Conservation (phyloP, 208 protist genomes). For the Leishmania tarentolae region DNA sequence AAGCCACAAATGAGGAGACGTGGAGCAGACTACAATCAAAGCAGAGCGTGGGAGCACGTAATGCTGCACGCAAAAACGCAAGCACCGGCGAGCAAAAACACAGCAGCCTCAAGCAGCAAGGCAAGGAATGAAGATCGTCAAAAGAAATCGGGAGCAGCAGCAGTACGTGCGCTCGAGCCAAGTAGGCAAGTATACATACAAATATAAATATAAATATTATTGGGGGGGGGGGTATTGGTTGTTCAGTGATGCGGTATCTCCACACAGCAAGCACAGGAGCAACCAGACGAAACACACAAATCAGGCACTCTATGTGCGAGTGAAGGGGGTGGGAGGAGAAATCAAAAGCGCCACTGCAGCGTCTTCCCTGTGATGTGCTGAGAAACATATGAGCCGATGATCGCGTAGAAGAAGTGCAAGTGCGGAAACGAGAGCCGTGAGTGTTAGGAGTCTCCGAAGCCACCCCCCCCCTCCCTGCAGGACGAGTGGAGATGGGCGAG, state of each 20-base stretch:
- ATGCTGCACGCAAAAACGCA: neutral
- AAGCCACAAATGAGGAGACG: neutral
- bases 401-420: neutral
- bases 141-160: neutral
- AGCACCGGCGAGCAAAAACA: neutral
- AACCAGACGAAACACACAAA: neutral
- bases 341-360: neutral
- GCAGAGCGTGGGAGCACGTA: neutral
- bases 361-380: neutral
- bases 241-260: too few species aligned
- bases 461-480: neutral
- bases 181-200: neutral
- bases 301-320: neutral
- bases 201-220: neutral
- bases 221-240: too few species aligned
- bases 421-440: neutral
- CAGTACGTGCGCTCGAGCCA: neutral
- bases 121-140: neutral
- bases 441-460: neutral
- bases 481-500: neutral
- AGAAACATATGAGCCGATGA: neutral
- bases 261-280: neutral
- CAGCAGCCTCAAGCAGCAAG: neutral
- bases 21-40: neutral
- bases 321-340: too few species aligned